Evolutionary conservation across 345 rosid genomes (phyloP).

Genomic region (Eucalyptus cloeziana): DNA sequence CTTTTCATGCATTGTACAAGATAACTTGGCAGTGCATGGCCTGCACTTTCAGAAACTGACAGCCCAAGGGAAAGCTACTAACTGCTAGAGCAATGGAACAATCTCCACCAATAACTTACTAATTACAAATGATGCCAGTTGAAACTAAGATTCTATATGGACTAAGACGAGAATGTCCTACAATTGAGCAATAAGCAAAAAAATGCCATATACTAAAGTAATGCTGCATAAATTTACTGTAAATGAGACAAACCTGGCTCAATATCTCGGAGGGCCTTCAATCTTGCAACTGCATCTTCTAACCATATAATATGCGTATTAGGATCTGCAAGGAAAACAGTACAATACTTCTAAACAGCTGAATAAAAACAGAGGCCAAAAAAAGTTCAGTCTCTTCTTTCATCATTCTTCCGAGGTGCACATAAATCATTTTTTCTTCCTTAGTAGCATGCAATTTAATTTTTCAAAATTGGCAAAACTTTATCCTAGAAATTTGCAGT

Average conservation of each 20-base stretch:
- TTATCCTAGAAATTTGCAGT: not conserved
- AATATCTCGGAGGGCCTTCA: slow-evolving; percentile 64
- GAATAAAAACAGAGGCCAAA: not conserved
- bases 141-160: not conserved
- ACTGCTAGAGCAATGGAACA: not conserved
- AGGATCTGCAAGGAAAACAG: slow-evolving; percentile 42
- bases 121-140: not conserved
- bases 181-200: not conserved
- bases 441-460: not conserved
- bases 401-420: not conserved
- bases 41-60: not conserved
- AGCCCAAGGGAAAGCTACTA: not conserved
- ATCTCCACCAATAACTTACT: not conserved
- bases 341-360: not conserved
- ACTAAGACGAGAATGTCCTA: not conserved
- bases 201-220: not conserved
- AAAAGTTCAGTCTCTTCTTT: not conserved
- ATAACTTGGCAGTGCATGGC: not conserved
- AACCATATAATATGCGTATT: slow-evolving; percentile 73
- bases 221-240: not conserved
- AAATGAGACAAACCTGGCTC: slow-evolving; percentile 43
- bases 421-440: not conserved
- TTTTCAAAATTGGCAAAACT: not conserved
- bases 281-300: slow-evolving; percentile 56
- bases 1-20: not conserved